Conservation (phyloP, 192 early-diverging fungal genomes). For the Glomus cerebriforme region DNA sequence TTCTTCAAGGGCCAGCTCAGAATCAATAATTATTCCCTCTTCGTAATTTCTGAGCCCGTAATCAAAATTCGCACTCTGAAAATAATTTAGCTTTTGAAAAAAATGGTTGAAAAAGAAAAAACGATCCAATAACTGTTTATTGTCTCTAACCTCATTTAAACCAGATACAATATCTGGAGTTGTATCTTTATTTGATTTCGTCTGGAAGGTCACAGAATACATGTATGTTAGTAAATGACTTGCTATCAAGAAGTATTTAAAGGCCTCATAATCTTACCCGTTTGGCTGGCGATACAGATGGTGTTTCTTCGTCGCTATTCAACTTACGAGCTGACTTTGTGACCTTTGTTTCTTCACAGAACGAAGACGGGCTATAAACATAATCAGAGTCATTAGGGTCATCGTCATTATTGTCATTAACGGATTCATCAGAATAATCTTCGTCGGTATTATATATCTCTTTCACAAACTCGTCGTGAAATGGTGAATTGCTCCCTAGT, state of each 20-base stretch:
- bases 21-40: constrained; percentile 1
- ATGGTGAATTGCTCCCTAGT: too few relatives aligned
- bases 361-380: too few relatives aligned
- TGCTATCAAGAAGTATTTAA: neutral
- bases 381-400: neutral
- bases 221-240: neutral
- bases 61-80: constrained; percentile 2
- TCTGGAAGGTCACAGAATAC: neutral
- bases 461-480: too few relatives aligned
- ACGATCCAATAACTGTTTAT: neutral
- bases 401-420: too few relatives aligned
- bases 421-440: too few relatives aligned
- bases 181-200: neutral
- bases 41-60: neutral
- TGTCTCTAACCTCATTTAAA: neutral
- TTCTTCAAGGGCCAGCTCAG: neutral
- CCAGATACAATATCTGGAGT: neutral
- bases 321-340: neutral
- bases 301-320: neutral
- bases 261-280: constrained; percentile 1
- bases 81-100: neutral
- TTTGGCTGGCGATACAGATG: neutral
- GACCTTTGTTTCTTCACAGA: neutral
- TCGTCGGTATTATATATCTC: too few relatives aligned
- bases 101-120: neutral